Conservation (phyloP, 2,329 filamentous ascomycete species). For the Immersiporthe knoxdaviesiana region DNA sequence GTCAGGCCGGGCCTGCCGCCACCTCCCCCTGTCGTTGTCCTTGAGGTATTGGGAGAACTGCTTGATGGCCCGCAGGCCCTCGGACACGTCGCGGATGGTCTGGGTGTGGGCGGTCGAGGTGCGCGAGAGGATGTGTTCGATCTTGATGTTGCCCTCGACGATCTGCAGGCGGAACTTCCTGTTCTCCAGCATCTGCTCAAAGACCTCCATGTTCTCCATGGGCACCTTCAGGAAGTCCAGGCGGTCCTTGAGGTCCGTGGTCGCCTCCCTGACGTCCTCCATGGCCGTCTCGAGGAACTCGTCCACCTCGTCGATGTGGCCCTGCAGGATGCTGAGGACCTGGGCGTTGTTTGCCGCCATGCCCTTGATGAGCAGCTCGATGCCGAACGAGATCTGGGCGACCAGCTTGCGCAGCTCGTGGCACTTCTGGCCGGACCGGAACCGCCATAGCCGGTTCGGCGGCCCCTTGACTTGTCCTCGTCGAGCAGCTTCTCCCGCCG, state of each 20-base stretch:
- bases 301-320: slow-evolving; percentile 92
- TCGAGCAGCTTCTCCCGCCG: slow-evolving; percentile 71
- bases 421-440: slow-evolving; percentile 73
- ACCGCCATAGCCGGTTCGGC: slow-evolving; percentile 75
- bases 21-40: slow-evolving; percentile 63
- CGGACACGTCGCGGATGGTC: slow-evolving; percentile 75
- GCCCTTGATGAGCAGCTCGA: slow-evolving; percentile 82
- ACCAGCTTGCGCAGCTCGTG: slow-evolving; percentile 90
- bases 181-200: slow-evolving; percentile 87
- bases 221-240: slow-evolving; percentile 81
- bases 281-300: slow-evolving; percentile 84
- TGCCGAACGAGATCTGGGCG: slow-evolving; percentile 90
- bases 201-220: slow-evolving; percentile 78
- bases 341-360: slow-evolving; percentile 88
- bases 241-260: slow-evolving; percentile 77
- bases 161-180: slow-evolving; percentile 80
- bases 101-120: slow-evolving; percentile 78
- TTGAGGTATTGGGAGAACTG: slow-evolving; percentile 78
- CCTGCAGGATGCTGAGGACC: slow-evolving; percentile 86
- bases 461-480: slow-evolving; percentile 68
- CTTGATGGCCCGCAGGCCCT: slow-evolving; percentile 75
- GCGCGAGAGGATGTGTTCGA: slow-evolving; percentile 84
- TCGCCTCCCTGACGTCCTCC: slow-evolving; percentile 80
- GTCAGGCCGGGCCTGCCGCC: slow-evolving; percentile 64
- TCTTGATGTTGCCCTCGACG: slow-evolving; percentile 84